phyloP scores from a whole-genome alignment of 1,284 basidiomycete genomes.

The Ceratobasidium theobromae region DNA sequence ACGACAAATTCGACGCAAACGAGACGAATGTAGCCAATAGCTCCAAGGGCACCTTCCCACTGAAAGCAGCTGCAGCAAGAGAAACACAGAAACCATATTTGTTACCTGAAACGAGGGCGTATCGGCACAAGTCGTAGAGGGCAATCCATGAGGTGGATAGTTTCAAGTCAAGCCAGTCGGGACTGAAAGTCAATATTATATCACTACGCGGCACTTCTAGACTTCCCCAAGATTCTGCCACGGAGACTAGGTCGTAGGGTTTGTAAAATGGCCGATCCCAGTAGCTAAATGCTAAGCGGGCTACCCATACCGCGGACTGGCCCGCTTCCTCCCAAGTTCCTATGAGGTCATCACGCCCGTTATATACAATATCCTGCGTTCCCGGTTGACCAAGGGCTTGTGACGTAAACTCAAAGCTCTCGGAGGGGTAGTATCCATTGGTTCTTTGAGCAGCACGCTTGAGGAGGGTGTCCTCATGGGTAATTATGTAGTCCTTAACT shows the following conservation, averaged over 20 bases:
- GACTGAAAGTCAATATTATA: neutral
- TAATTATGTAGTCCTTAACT: neutral
- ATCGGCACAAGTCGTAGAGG: constrained; percentile 1
- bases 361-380: neutral
- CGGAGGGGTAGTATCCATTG: neutral
- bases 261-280: neutral
- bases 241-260: neutral
- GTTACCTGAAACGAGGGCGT: neutral
- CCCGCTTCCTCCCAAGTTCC: neutral
- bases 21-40: constrained; percentile 10
- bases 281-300: neutral
- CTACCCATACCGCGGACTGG: neutral
- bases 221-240: neutral
- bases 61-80: neutral
- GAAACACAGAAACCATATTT: neutral
- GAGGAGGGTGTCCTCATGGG: neutral
- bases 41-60: neutral
- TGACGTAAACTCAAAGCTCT: neutral
- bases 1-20: neutral
- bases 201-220: neutral
- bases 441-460: constrained; percentile 11
- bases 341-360: neutral
- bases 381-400: neutral
- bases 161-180: neutral
- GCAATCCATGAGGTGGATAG: neutral